These are phyloP conservation scores for Malus hybrid DNA, from an alignment of 331 rosid genomes.

Conservation along the genomic window DNA sequence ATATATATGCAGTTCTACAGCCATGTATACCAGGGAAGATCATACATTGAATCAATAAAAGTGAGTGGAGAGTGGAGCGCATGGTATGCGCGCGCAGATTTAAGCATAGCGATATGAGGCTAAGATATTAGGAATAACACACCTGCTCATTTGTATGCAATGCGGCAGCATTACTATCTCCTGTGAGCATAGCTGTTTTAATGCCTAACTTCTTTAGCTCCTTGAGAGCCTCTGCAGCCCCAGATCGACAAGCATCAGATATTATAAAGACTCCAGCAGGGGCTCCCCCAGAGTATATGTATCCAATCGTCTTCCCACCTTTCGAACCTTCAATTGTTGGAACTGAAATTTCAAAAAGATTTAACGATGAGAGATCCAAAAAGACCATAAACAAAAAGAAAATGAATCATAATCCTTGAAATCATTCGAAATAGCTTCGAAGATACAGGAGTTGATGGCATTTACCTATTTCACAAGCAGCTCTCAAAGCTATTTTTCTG, in stretches of 20 bases:
- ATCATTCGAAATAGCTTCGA: not conserved
- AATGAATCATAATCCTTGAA: not conserved
- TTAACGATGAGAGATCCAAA: not conserved
- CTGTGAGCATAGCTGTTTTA: constrained; percentile 84
- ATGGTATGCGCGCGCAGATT: not conserved
- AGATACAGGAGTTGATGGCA: not conserved
- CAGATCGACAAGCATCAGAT: constrained; percentile 70
- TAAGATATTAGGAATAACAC: not conserved
- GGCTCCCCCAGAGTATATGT: constrained; percentile 45
- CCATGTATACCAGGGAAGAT: not conserved
- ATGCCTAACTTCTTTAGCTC: constrained; percentile 65
- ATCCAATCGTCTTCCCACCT: constrained; percentile 69
- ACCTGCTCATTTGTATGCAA: constrained; percentile 79
- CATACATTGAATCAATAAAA: no score
- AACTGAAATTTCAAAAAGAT: constrained; percentile 25
- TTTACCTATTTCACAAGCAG: constrained; percentile 54
- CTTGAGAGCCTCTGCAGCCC: constrained; percentile 59
- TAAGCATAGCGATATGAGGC: not conserved
- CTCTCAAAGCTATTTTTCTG: constrained; percentile 58
- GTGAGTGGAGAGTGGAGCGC: no score
- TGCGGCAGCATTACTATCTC: constrained; percentile 72
- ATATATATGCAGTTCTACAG: not conserved
- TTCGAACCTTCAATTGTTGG: constrained; percentile 35
- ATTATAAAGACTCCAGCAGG: constrained; percentile 54
- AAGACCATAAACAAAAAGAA: not conserved